Evolutionary conservation across 495 filamentous ascomycete genomes (phyloP).

Genomic region (Neurospora sp.): DNA sequence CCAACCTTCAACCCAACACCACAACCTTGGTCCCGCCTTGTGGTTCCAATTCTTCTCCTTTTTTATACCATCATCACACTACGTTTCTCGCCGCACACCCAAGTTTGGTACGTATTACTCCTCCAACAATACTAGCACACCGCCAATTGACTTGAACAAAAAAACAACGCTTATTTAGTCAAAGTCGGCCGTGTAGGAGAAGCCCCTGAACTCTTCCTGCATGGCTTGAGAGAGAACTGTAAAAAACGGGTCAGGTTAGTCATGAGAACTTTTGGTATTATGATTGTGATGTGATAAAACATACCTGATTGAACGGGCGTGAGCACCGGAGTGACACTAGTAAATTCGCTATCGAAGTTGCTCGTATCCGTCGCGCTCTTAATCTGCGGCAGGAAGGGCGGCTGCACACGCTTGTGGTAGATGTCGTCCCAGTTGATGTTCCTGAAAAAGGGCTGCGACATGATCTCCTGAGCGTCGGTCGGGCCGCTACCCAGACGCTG

Average conservation of each 20-base stretch:
- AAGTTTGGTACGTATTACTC: not conserved
- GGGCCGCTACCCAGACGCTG: slow-evolving; percentile 85
- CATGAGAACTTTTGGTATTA: not conserved
- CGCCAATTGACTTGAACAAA: not conserved
- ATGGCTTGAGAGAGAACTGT: slow-evolving; percentile 93
- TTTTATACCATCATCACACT: not conserved
- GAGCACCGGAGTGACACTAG: slow-evolving; percentile 92
- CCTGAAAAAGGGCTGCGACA: slow-evolving; percentile 97
- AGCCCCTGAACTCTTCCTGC: slow-evolving; percentile 99
- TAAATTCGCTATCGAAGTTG: slow-evolving; percentile 99
- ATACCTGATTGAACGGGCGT: slow-evolving; percentile 96
- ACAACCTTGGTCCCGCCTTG: not conserved
- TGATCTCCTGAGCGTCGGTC: slow-evolving; percentile 97
- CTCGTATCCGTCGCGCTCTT: slow-evolving; percentile 90
- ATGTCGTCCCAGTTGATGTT: slow-evolving; percentile 99
- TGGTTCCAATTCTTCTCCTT: not conserved
- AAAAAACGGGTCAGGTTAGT: slow-evolving; percentile 12
- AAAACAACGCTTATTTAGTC: slow-evolving; percentile 24
- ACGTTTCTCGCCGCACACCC: not conserved
- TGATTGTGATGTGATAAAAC: slow-evolving; percentile 14
- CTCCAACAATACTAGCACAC: not conserved
- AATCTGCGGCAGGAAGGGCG: slow-evolving; percentile 84
- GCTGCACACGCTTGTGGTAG: slow-evolving; percentile 81
- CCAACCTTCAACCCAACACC: not conserved
- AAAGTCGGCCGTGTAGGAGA: slow-evolving; percentile 67